phyloP scores from a whole-genome alignment of 345 rosid genomes.

The Ceriops decandra region DNA sequence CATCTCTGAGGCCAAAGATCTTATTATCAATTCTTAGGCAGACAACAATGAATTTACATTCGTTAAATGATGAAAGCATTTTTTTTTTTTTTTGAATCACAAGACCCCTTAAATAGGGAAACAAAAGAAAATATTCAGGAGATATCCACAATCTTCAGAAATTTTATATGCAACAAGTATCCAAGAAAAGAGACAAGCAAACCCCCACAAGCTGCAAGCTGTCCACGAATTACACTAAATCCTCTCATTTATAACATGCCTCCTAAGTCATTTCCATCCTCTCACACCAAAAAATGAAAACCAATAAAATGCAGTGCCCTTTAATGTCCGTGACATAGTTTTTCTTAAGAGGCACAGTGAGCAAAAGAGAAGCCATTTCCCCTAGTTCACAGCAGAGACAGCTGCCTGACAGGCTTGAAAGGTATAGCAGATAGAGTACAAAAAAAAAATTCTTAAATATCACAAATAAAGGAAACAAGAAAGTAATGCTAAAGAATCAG shows the following conservation, averaged over 20 bases:
- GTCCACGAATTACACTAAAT: too few species aligned
- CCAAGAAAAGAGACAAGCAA: too few species aligned
- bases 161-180: too few species aligned
- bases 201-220: too few species aligned
- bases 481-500: constrained; percentile 2
- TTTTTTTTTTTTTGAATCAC: too few species aligned
- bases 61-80: too few species aligned
- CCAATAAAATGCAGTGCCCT: background rate
- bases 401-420: constrained; percentile 6
- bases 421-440: constrained; percentile 19
- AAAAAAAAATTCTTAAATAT: constrained; percentile 14
- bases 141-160: too few species aligned
- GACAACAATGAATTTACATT: too few species aligned
- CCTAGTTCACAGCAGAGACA: constrained; percentile 14
- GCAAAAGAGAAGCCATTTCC: constrained; percentile 27
- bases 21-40: too few species aligned
- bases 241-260: background rate
- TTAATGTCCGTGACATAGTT: constrained; percentile 1
- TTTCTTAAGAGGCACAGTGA: constrained; percentile 5
- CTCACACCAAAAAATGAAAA: constrained; percentile 4
- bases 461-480: constrained; percentile 11
- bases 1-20: too few species aligned
- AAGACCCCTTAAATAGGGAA: too few species aligned
- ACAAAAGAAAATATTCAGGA: too few species aligned
- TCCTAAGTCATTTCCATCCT: background rate